Conservation (phyloP, 1,284 basidiomycete genomes). For the Sanghuangporus weigelae region DNA sequence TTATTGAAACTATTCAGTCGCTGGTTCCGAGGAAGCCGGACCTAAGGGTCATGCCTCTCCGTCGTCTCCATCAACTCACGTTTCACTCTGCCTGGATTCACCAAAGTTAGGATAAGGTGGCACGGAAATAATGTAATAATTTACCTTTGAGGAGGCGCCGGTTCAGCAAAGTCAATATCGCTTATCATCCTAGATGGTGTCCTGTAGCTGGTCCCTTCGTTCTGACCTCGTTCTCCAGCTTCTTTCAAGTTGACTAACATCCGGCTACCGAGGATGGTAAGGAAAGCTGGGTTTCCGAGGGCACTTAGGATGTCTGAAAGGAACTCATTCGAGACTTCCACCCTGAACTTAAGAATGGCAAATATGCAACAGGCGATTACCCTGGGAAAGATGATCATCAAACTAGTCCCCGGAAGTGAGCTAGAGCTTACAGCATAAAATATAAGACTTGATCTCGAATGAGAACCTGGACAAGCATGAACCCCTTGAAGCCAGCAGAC, state of each 20-base stretch:
- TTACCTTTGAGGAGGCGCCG: background rate
- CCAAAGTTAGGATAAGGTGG: background rate
- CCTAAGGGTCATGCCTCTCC: background rate
- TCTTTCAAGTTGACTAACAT: conserved; percentile 1
- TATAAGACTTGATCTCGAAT: background rate
- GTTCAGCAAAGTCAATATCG: background rate
- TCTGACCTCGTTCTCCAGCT: background rate
- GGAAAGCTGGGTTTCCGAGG: conserved; percentile 1
- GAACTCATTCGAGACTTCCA: background rate
- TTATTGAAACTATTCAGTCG: no score
- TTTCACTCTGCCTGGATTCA: background rate
- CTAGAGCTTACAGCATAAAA: background rate
- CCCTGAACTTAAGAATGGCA: background rate
- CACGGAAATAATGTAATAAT: background rate
- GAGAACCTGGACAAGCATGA: background rate
- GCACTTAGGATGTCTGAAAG: background rate
- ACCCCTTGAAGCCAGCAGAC: background rate
- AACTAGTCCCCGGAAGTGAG: background rate
- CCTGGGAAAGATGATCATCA: background rate
- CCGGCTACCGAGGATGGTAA: background rate
- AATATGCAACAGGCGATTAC: background rate
- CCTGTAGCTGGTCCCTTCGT: background rate
- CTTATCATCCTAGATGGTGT: background rate
- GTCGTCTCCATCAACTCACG: background rate
- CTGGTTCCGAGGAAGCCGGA: no score